Evolutionary conservation across 371 early-diverging fungal genomes (phyloP).

Genomic region (Mortierella sp.): DNA sequence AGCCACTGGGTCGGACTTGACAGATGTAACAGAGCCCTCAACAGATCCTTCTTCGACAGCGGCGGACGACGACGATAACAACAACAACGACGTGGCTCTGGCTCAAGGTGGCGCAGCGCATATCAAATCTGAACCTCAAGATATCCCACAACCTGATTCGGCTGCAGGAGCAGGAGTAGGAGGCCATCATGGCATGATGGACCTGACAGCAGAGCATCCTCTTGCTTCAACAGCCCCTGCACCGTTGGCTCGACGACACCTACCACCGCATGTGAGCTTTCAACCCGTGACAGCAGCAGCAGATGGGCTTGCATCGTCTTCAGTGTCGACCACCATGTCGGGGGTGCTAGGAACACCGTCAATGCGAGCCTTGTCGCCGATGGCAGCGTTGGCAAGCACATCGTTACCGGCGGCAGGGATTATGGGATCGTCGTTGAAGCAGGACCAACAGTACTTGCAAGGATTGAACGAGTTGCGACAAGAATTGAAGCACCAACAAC

Average conservation of each 20-base stretch:
- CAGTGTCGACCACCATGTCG: too few relatives aligned
- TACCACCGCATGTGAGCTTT: constrained; percentile 15
- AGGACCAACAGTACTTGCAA: constrained; percentile 46
- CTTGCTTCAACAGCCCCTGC: neutral
- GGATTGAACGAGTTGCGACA: constrained; percentile 46
- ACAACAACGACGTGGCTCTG: constrained; percentile 4
- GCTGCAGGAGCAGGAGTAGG: too few relatives aligned
- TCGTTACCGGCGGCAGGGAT: constrained; percentile 22
- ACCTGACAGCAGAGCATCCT: neutral
- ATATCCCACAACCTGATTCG: constrained; percentile 38
- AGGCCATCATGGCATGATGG: too few relatives aligned
- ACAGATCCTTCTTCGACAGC: too few relatives aligned
- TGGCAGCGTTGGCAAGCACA: constrained; percentile 4
- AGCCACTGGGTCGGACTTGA: constrained; percentile 2
- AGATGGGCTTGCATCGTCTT: too few relatives aligned
- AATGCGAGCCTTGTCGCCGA: too few relatives aligned
- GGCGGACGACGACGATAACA: constrained; percentile 7
- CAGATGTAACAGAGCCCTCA: too few relatives aligned
- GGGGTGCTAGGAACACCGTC: too few relatives aligned
- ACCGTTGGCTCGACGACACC: neutral
- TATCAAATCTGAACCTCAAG: constrained; percentile 37
- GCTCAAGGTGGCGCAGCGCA: constrained; percentile 18
- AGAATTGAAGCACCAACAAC: constrained; percentile 39
- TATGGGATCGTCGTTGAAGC: constrained; percentile 42
- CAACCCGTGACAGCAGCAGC: too few relatives aligned